These are phyloP conservation scores for Platanthera zijinensis DNA, from an alignment of 106 monocot genomes.

Conservation along the genomic window DNA sequence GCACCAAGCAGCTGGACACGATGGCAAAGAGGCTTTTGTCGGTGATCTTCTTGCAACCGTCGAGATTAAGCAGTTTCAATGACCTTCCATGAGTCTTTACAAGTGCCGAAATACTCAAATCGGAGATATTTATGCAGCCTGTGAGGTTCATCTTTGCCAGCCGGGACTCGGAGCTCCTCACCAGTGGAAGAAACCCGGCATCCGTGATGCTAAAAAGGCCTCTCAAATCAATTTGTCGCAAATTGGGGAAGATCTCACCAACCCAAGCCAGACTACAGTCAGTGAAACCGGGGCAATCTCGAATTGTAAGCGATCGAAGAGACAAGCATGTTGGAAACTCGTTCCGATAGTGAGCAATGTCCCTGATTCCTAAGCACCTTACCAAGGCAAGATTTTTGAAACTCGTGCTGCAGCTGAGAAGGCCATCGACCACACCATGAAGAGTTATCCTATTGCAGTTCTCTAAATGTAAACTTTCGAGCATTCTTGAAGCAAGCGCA, in stretches of 20 bases:
- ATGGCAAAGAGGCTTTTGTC: conserved; percentile 57
- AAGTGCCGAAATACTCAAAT: conserved; percentile 32
- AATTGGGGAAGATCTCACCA: conserved; percentile 46
- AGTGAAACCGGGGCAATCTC: conserved; percentile 62
- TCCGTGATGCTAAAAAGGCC: conserved; percentile 51
- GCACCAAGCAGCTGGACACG: conserved; percentile 34
- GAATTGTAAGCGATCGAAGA: conserved; percentile 52
- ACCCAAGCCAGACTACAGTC: conserved; percentile 48
- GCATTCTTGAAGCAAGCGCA: conserved; percentile 11
- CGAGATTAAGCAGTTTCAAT: conserved; percentile 53
- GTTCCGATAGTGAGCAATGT: conserved; percentile 14
- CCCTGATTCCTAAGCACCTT: conserved; percentile 72
- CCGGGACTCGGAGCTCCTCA: conserved; percentile 34
- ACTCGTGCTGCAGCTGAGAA: conserved; percentile 26
- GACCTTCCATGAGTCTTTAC: conserved; percentile 52
- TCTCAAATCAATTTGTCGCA: conserved; percentile 54
- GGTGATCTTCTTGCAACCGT: conserved; percentile 65
- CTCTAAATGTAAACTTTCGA: conserved; percentile 58
- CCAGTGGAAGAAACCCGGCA: conserved; percentile 45
- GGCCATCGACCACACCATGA: conserved; percentile 36
- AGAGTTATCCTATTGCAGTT: conserved; percentile 63
- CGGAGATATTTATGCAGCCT: conserved; percentile 58
- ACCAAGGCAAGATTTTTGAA: conserved; percentile 44
- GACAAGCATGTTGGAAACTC: conserved; percentile 32
- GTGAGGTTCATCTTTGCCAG: conserved; percentile 51